Evolutionary conservation across 768 basidiomycete species (phyloP).

Genomic region (Daedaleopsis sinensis): DNA sequence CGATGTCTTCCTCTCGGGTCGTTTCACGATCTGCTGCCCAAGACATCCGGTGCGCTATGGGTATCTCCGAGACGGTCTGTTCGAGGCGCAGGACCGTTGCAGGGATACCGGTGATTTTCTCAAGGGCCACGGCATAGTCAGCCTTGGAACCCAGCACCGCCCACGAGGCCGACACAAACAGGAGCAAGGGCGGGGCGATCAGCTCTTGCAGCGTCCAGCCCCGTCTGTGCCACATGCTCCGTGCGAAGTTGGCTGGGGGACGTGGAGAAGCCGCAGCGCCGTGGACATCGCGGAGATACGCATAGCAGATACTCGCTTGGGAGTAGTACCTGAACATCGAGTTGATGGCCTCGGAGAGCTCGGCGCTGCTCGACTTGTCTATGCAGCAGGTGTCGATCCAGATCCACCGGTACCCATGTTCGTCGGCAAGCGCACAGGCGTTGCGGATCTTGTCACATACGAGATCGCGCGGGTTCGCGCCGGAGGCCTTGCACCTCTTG

Average conservation of each 20-base stretch:
- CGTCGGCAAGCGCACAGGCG: background rate
- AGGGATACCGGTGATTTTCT: background rate
- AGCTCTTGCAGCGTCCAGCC: slow-evolving; percentile 4
- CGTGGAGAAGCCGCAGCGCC: too few species aligned
- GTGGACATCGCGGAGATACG: background rate
- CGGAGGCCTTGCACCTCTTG: background rate
- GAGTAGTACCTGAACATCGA: slow-evolving; percentile 3
- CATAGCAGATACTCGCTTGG: background rate
- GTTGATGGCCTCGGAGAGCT: slow-evolving; percentile 10
- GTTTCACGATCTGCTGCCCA: slow-evolving; percentile 5
- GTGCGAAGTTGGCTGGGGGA: background rate
- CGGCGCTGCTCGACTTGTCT: slow-evolving; percentile 9
- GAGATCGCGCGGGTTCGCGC: too few species aligned
- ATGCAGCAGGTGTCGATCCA: slow-evolving; percentile 17
- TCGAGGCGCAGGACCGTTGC: background rate
- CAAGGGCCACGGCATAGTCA: background rate
- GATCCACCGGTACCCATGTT: background rate
- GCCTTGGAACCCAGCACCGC: background rate
- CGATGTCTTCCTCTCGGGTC: slow-evolving; percentile 4
- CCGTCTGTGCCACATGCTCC: background rate
- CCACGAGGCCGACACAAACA: background rate
- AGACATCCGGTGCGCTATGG: slow-evolving; percentile 4
- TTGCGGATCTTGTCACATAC: background rate
- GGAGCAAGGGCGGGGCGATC: background rate
- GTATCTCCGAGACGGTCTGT: rapidly evolving